A percentile compares a stretch with the other conserved stretches of the same genome.
phyloP scores from a whole-genome alignment of 2,329 filamentous ascomycete genomes.

The Aspergillus niger region DNA sequence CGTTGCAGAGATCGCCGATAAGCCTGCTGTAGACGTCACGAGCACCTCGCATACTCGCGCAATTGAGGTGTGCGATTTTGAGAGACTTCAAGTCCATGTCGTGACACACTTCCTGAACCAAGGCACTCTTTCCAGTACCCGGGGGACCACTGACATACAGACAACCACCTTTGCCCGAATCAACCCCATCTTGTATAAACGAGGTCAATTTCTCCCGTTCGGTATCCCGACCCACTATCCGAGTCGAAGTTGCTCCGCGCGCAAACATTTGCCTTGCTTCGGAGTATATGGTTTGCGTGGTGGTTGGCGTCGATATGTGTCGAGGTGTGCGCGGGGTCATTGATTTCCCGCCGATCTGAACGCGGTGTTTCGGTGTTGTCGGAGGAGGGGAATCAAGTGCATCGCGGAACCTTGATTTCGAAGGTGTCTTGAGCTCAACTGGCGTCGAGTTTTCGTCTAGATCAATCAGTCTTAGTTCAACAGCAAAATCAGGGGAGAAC shows the following conservation, averaged over 20 bases:
- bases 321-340: constrained; percentile 77
- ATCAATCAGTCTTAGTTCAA: constrained; percentile 8
- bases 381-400: constrained; percentile 66
- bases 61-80: constrained; percentile 83
- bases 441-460: constrained; percentile 49
- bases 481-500: neutral
- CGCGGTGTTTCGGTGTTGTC: constrained; percentile 79
- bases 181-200: constrained; percentile 69
- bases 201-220: constrained; percentile 65
- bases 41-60: constrained; percentile 91
- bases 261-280: constrained; percentile 84
- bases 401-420: constrained; percentile 69
- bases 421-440: constrained; percentile 49
- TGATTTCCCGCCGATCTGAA: constrained; percentile 73
- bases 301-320: constrained; percentile 66
- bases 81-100: constrained; percentile 58
- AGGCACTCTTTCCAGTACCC: constrained; percentile 94
- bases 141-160: constrained; percentile 95
- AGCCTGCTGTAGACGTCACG: constrained; percentile 82
- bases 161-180: constrained; percentile 69
- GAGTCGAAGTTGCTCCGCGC: constrained; percentile 71
- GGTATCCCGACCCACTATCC: constrained; percentile 74
- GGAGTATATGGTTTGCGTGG: constrained; percentile 77
- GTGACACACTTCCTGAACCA: constrained; percentile 77
- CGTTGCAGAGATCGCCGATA: constrained; percentile 66